A percentile compares a stretch with the other conserved stretches of the same genome.
Evolutionary conservation across 306 rosid genomes (phyloP).

Genomic region (Lablab purpureus): DNA sequence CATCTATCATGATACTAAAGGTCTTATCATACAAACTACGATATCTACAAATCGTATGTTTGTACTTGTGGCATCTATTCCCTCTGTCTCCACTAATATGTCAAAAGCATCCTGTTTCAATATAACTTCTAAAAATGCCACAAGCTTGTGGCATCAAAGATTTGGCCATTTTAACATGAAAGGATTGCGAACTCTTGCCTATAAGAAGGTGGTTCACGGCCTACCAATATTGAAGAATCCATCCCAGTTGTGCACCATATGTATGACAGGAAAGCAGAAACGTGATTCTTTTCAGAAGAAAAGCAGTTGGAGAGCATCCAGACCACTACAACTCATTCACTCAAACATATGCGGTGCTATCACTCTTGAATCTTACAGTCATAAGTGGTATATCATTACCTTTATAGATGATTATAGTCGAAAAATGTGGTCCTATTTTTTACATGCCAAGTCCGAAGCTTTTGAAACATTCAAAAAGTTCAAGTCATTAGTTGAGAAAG

Average conservation of each 20-base stretch:
- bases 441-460: background rate
- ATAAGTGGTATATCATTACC: background rate
- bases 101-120: background rate
- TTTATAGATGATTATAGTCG: background rate
- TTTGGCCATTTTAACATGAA: background rate
- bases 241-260: background rate
- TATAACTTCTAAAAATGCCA: background rate
- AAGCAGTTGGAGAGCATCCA: background rate
- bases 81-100: too few species aligned
- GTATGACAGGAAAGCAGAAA: background rate
- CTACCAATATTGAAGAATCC: constrained; percentile 21
- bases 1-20: too few species aligned
- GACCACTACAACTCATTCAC: background rate
- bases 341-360: background rate
- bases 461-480: background rate
- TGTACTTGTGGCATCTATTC: background rate
- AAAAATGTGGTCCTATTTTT: background rate
- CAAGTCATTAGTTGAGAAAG: background rate
- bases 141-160: background rate
- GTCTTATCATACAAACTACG: too few species aligned
- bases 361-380: background rate
- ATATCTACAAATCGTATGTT: background rate
- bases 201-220: constrained; percentile 5
- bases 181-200: background rate
- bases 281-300: background rate